Conservation (phyloP, 2,329 filamentous ascomycete species). For the Ophiocordyceps robertsii region DNA sequence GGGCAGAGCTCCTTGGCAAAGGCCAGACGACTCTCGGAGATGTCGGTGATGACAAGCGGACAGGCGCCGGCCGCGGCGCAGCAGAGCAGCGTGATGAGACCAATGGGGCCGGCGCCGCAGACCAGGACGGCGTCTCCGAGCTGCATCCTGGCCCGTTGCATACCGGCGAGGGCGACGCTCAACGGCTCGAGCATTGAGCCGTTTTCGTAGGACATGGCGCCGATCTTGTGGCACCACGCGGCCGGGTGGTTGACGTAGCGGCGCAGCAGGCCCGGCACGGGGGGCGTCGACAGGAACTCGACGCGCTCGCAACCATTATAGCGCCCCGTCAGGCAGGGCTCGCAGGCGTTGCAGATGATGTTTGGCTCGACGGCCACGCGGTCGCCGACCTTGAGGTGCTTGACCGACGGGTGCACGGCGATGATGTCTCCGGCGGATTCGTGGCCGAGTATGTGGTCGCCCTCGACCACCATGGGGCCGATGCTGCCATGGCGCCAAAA, state of each 20-base stretch:
- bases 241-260: conserved; percentile 93
- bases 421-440: conserved; percentile 80
- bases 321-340: conserved; percentile 79
- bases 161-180: conserved; percentile 74
- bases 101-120: conserved; percentile 89
- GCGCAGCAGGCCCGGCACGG: conserved; percentile 72
- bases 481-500: conserved; percentile 97
- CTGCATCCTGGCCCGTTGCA: conserved; percentile 68
- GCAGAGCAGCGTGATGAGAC: conserved; percentile 77
- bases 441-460: conserved; percentile 85
- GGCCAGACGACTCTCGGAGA: conserved; percentile 69
- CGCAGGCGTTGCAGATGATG: conserved; percentile 81
- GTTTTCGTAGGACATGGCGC: conserved; percentile 81
- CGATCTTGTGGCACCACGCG: conserved; percentile 93
- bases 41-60: conserved; percentile 88
- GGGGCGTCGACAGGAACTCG: conserved; percentile 80
- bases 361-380: conserved; percentile 91
- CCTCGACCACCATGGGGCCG: conserved; percentile 85
- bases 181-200: conserved; percentile 85
- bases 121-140: conserved; percentile 81
- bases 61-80: conserved; percentile 75
- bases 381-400: conserved; percentile 66
- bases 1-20: conserved; percentile 81
- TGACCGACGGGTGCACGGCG: conserved; percentile 71
- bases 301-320: conserved; percentile 92